phyloP scores from a whole-genome alignment of 23 red algal species.

The Gracilaria caudata region DNA sequence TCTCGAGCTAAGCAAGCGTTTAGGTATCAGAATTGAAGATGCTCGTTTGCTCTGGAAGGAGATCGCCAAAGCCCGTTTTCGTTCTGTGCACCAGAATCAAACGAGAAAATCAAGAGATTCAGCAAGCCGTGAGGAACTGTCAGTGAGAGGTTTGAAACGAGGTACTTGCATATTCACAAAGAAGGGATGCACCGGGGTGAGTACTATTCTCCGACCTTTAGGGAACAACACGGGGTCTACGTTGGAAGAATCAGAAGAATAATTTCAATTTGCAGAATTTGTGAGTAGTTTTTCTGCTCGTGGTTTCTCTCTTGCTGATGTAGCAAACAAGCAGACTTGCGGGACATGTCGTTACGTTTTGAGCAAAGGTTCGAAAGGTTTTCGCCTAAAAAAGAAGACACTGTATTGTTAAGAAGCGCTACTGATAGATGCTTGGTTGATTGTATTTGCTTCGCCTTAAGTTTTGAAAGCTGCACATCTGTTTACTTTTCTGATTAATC shows the following conservation, averaged over 20 bases:
- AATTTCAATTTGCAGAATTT: neutral
- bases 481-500: neutral
- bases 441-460: neutral
- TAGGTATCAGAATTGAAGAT: neutral
- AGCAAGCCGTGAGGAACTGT: neutral
- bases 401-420: neutral
- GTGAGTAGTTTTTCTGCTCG: neutral
- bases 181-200: neutral
- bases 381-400: neutral
- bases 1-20: neutral
- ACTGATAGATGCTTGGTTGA: slow-evolving; percentile 22
- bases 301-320: neutral
- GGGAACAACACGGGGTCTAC: neutral
- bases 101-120: neutral
- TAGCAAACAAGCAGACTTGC: neutral
- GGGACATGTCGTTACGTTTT: neutral
- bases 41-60: neutral
- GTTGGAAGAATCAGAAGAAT: neutral
- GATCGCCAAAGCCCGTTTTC: neutral
- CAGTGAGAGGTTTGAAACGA: neutral
- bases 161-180: neutral
- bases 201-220: neutral
- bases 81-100: slow-evolving; percentile 10
- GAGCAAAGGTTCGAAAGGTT: neutral
- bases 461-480: too few relatives aligned